These are phyloP conservation scores for Metschnikowia chrysomelidarum DNA, from an alignment of 805 yeast species.

Conservation along the genomic window DNA sequence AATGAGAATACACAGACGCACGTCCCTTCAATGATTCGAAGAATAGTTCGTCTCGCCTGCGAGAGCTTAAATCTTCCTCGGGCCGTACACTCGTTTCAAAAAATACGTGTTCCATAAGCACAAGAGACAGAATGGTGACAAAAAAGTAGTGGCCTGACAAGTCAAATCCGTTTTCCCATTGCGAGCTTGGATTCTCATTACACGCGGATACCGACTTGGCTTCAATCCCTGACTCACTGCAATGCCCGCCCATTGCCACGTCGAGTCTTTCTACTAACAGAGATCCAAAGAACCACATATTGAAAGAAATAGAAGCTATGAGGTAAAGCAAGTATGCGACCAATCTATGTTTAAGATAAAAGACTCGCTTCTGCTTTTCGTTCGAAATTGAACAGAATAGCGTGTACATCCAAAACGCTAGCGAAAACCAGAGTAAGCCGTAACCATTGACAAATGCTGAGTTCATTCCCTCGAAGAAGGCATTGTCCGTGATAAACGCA, in stretches of 20 bases:
- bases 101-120: too few relatives aligned
- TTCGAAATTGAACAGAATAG: slow-evolving; percentile 1
- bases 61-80: too few relatives aligned
- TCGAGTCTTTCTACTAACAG: slow-evolving; percentile 30
- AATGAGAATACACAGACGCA: not conserved
- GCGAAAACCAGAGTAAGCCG: slow-evolving; percentile 33
- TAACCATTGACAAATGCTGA: slow-evolving; percentile 23
- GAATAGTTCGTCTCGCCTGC: too few relatives aligned
- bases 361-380: not conserved
- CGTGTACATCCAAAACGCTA: slow-evolving; percentile 17
- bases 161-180: slow-evolving; percentile 18
- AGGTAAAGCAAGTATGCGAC: slow-evolving; percentile 15
- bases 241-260: slow-evolving; percentile 17
- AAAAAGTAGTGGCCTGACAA: slow-evolving; percentile 18
- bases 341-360: slow-evolving; percentile 1
- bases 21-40: not conserved
- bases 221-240: slow-evolving; percentile 1
- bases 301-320: slow-evolving; percentile 10
- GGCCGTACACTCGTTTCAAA: too few relatives aligned
- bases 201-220: slow-evolving; percentile 7
- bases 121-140: slow-evolving; percentile 12
- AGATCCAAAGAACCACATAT: slow-evolving; percentile 36
- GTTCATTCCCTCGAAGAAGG: slow-evolving; percentile 19
- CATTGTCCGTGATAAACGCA: slow-evolving; percentile 13
- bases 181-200: slow-evolving; percentile 1